phyloP scores from a whole-genome alignment of 805 yeast species.

The Hagleromyces aurorensis region DNA sequence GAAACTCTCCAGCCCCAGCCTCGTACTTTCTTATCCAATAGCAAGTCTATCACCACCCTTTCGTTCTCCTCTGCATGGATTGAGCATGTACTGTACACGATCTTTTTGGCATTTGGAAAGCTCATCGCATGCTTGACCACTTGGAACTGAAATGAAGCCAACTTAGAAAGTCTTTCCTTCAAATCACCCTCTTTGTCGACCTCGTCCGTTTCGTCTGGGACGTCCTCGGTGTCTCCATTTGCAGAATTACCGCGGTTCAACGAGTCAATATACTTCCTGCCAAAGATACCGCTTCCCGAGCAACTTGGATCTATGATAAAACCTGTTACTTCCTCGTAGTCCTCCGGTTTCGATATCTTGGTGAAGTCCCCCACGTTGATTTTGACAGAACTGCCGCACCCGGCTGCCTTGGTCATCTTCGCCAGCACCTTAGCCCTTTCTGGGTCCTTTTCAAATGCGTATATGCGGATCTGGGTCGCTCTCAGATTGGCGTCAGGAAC shows the following conservation, averaged over 20 bases:
- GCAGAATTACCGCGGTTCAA: constrained; percentile 25
- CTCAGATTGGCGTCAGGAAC: constrained; percentile 6
- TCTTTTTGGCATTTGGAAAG: constrained; percentile 67
- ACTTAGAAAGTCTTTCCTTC: constrained; percentile 42
- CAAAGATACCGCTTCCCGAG: constrained; percentile 96
- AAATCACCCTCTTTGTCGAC: constrained; percentile 39
- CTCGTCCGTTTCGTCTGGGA: constrained; percentile 37
- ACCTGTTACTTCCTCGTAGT: constrained; percentile 62
- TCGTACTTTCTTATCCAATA: constrained; percentile 58
- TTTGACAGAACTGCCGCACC: constrained; percentile 38
- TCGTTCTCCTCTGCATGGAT: constrained; percentile 92
- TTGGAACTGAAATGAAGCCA: constrained; percentile 79
- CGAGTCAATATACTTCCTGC: constrained; percentile 59
- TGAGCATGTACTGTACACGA: constrained; percentile 94
- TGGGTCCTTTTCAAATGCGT: constrained; percentile 84
- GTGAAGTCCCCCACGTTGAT: constrained; percentile 48
- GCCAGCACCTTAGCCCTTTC: constrained; percentile 61
- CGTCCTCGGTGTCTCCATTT: constrained; percentile 17
- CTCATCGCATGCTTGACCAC: constrained; percentile 83
- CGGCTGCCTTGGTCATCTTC: constrained; percentile 76
- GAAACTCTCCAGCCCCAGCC: constrained; percentile 69
- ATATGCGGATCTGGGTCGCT: constrained; percentile 36
- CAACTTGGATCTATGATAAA: constrained; percentile 94
- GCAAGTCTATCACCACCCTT: constrained; percentile 72
- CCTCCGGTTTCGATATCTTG: constrained; percentile 36